A percentile compares a stretch with the other conserved stretches of the same genome.
Evolutionary conservation across 805 yeast genomes (phyloP).

Genomic region (Ogataea minuta): DNA sequence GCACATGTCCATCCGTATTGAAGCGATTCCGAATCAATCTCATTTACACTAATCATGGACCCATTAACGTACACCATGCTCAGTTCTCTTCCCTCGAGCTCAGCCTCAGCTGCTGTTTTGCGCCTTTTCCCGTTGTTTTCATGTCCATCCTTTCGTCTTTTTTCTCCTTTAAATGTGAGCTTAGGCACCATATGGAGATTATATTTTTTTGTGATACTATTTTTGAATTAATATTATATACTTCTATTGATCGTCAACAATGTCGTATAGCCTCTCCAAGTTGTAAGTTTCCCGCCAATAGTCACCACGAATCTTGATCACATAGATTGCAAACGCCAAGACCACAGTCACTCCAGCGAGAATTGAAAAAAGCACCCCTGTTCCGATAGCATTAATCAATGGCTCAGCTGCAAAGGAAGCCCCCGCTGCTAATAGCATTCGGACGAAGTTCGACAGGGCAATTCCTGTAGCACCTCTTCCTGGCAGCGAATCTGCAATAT

Average conservation of each 20-base stretch:
- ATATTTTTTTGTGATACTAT: background rate
- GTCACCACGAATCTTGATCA: slow-evolving; percentile 56
- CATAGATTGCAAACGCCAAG: slow-evolving; percentile 40
- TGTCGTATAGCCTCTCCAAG: slow-evolving; percentile 54
- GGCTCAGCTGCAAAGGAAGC: slow-evolving; percentile 79
- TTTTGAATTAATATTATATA: background rate
- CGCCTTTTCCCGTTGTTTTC: slow-evolving; percentile 1
- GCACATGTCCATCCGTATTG: slow-evolving; percentile 34
- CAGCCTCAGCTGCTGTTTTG: too few relatives aligned
- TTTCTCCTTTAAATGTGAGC: slow-evolving; percentile 34
- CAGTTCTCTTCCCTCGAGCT: slow-evolving; percentile 6
- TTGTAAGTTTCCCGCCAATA: slow-evolving; percentile 63
- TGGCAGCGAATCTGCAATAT: slow-evolving; percentile 79
- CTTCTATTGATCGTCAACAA: slow-evolving; percentile 32
- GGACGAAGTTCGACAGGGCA: slow-evolving; percentile 72
- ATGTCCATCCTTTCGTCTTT: slow-evolving; percentile 18
- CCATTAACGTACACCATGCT: slow-evolving; percentile 27
- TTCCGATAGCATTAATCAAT: slow-evolving; percentile 59
- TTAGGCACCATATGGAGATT: slow-evolving; percentile 32
- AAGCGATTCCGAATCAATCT: slow-evolving; percentile 19
- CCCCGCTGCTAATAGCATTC: slow-evolving; percentile 71
- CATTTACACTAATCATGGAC: slow-evolving; percentile 13
- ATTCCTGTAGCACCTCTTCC: slow-evolving; percentile 89
- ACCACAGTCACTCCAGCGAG: slow-evolving; percentile 55
- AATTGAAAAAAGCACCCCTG: slow-evolving; percentile 69